Conservation (phyloP, 371 early-diverging fungal genomes). For the Mortierella sp. region DNA sequence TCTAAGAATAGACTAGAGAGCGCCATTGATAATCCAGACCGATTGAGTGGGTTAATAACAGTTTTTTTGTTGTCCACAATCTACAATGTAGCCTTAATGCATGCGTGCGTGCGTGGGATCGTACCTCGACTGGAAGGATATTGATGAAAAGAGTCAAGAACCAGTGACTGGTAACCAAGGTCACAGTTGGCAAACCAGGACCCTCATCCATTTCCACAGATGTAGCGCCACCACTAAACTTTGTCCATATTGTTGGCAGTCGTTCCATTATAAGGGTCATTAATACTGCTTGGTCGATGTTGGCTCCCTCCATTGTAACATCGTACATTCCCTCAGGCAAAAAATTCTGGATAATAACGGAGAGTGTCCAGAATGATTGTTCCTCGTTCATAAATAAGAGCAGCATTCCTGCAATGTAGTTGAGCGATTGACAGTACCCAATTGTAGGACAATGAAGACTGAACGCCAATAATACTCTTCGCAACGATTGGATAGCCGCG, state of each 20-base stretch:
- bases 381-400: conserved; percentile 84
- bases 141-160: conserved; percentile 86
- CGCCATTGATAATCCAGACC: neutral
- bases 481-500: conserved; percentile 71
- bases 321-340: conserved; percentile 86
- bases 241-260: conserved; percentile 70
- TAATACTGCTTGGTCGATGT: conserved; percentile 82
- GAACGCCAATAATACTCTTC: conserved; percentile 81
- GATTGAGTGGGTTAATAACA: neutral
- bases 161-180: conserved; percentile 87
- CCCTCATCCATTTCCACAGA: conserved; percentile 69
- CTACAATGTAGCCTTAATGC: neutral
- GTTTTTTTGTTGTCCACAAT: neutral
- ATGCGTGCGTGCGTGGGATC: neutral
- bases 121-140: conserved; percentile 80
- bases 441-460: conserved; percentile 73
- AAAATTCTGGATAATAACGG: conserved; percentile 78
- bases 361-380: conserved; percentile 86
- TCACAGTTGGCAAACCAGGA: conserved; percentile 74
- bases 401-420: conserved; percentile 84
- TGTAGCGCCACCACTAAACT: conserved; percentile 64
- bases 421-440: conserved; percentile 90
- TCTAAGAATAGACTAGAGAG: conserved; percentile 71
- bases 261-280: conserved; percentile 72
- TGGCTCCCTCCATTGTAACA: conserved; percentile 81